phyloP scores from a whole-genome alignment of 257 asterid species.

The Plectranthus barbatus region DNA sequence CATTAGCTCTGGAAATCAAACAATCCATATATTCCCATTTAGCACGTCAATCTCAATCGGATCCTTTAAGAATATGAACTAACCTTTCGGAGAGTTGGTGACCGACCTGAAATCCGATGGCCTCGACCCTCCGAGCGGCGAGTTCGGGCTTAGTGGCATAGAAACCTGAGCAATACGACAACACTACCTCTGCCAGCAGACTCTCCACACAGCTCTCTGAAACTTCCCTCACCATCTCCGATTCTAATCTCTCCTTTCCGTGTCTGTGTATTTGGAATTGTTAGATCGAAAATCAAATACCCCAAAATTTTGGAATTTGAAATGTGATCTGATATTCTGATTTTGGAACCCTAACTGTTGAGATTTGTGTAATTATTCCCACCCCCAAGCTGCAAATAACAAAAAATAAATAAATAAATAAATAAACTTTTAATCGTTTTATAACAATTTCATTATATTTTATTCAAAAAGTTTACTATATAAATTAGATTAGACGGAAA shows the following conservation, averaged over 20 bases:
- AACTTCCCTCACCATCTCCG: conserved; percentile 63
- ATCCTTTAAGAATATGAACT: neutral
- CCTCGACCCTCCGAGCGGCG: conserved; percentile 94
- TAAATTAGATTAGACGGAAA: too few species aligned
- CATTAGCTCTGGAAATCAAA: neutral
- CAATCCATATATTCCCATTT: neutral
- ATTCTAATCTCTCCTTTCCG: neutral
- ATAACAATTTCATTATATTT: too few species aligned
- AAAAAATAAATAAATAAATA: too few species aligned
- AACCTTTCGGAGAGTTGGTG: conserved; percentile 90
- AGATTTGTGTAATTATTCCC: too few species aligned
- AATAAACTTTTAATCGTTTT: too few species aligned
- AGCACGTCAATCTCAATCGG: neutral
- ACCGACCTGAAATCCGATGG: conserved; percentile 94
- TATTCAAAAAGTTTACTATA: too few species aligned
- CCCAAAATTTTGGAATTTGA: neutral
- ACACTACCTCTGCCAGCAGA: conserved; percentile 73
- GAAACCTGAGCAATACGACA: conserved; percentile 67
- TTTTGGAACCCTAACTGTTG: too few species aligned
- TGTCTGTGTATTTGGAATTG: neutral
- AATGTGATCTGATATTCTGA: neutral
- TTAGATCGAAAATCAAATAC: neutral
- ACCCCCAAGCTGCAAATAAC: too few species aligned
- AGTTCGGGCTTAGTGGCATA: conserved; percentile 89
- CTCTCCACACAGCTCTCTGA: conserved; percentile 94